Evolutionary conservation across 2,329 filamentous ascomycete genomes (phyloP), one percentile per base, ranked within the genome.

Genomic region (Paramyrothecium sp.): DNA sequence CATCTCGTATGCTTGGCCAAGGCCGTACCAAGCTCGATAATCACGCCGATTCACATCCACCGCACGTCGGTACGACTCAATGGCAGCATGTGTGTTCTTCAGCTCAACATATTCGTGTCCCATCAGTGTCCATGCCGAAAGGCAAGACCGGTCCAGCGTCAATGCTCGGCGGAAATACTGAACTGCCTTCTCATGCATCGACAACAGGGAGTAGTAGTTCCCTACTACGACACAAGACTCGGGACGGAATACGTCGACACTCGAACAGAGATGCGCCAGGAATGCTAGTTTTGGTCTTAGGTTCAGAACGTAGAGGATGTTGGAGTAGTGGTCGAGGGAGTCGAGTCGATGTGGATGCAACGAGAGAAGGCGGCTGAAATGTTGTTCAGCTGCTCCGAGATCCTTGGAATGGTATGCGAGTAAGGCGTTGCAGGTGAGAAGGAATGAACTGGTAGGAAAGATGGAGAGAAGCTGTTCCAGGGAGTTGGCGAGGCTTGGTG

Each of bases 71-170:
- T 99, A 99, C 1, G 92, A 96, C 72, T 99, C 95, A 60, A 99
- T 98, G 10, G 95, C 95, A 0, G 95, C 94, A 67, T 99, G 95
- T 0, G 94, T 98, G 71, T 99, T 99, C 70, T 98, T 99, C 75
- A 99, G 87, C 73, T 99, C 95, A 55, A 98, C 92, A 66, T 97
- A 99, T 72, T 99, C 95, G 73, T 99, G 95, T 1, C 95, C 95
- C 94, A 99, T 98, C 1, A 99, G 81, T 0, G 95, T 99, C 95
- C 95, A 99, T 2, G 95, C 95, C 0, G 92, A 96, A 17, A 97
- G 82, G 70, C 95, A 99, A 23, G 88, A 89, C 11, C 94, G 88
- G 70, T 99, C 95, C 0, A 99, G 81, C 0, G 92, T 96, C 20
- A 99, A 77, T 0, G 95, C 95, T 21, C 95, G 89, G 3, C 95